A percentile compares a stretch with the other conserved stretches of the same genome.
phyloP scores from a whole-genome alignment of 306 rosid genomes.

The Lathyrus aphaca region DNA sequence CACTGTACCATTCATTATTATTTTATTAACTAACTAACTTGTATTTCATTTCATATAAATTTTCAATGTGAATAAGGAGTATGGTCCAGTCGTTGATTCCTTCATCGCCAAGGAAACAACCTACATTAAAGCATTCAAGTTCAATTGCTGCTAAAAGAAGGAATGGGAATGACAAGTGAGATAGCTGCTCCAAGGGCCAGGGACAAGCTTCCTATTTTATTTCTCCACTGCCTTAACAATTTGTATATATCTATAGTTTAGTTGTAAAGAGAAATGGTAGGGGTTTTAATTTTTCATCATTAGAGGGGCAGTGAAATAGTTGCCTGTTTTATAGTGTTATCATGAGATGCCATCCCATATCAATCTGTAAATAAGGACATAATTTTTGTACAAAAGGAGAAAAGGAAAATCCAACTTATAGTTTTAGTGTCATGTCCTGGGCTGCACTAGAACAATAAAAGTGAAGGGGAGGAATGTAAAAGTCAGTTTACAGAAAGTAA shows the following conservation, averaged over 20 bases:
- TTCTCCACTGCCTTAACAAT: constrained; percentile 22
- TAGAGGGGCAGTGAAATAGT: constrained; percentile 45
- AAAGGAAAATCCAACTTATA: neutral
- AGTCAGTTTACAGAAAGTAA: neutral
- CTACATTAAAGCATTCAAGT: constrained; percentile 52
- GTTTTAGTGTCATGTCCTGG: neutral
- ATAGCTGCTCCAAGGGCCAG: constrained; percentile 22
- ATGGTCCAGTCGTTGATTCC: constrained; percentile 64
- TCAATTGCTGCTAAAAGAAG: constrained; percentile 67
- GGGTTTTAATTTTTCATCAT: neutral
- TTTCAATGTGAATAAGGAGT: constrained; percentile 50
- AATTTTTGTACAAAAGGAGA: neutral
- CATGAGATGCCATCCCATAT: constrained; percentile 30
- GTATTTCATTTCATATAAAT: neutral
- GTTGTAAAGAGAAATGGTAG: constrained; percentile 39
- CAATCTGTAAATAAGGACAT: constrained; percentile 33
- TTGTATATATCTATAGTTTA: constrained; percentile 36
- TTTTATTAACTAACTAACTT: constrained; percentile 12
- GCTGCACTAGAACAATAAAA: constrained; percentile 25
- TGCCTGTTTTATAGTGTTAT: constrained; percentile 46
- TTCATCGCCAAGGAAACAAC: constrained; percentile 60
- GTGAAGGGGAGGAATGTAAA: neutral
- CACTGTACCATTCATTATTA: neutral
- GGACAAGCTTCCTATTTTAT: constrained; percentile 34
- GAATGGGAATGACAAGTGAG: constrained; percentile 58